Conservation (phyloP, 2,329 filamentous ascomycete species). For the Cytospora piceae region DNA sequence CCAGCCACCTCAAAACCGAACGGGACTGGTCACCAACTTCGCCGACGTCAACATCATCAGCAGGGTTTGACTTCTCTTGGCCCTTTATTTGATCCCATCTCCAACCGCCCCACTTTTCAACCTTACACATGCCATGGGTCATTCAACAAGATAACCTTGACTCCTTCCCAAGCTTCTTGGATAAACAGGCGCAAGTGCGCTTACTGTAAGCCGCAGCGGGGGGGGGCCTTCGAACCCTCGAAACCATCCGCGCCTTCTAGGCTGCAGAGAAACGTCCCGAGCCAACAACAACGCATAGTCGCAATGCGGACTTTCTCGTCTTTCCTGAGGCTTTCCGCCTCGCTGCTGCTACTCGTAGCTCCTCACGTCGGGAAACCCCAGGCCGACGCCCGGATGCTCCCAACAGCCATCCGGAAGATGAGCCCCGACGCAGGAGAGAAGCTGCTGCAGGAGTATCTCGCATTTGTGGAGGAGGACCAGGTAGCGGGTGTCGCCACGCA, state of each 20-base stretch:
- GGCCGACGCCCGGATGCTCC: conserved; percentile 40
- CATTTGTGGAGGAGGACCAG: conserved; percentile 45
- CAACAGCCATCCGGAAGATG: conserved; percentile 74
- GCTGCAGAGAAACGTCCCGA: neutral
- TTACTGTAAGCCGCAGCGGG: neutral
- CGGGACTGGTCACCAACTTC: neutral
- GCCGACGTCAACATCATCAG: neutral
- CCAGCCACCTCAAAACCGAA: neutral
- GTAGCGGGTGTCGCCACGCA: conserved; percentile 25
- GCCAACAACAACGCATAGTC: neutral
- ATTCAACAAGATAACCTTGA: neutral
- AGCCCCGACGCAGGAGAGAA: conserved; percentile 71
- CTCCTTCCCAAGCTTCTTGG: neutral
- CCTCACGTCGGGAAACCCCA: conserved; percentile 43
- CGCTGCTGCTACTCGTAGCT: conserved; percentile 51
- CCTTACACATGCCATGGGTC: neutral
- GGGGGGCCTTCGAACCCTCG: neutral
- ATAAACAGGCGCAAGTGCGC: neutral
- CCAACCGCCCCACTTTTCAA: neutral
- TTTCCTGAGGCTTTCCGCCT: conserved; percentile 46
- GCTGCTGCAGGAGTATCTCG: conserved; percentile 70
- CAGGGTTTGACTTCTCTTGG: neutral
- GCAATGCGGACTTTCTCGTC: conserved; percentile 46
- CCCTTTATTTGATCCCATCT: neutral
- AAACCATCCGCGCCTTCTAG: neutral